Conservation (phyloP, 768 basidiomycete species). For the Cystofilobasidium macerans region DNA sequence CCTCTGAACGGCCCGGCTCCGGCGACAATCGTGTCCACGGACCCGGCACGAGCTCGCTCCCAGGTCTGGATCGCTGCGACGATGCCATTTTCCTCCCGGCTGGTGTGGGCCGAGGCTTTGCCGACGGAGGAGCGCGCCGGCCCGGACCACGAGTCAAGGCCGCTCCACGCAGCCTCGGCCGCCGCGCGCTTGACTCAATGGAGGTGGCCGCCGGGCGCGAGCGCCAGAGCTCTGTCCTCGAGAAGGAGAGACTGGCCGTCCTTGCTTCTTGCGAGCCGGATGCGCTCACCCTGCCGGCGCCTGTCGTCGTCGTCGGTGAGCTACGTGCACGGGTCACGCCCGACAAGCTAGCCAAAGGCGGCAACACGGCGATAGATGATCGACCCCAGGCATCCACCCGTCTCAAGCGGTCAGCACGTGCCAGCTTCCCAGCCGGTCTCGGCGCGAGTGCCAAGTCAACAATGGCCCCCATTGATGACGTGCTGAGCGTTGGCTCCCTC, state of each 20-base stretch:
- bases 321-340: neutral
- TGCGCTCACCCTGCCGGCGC: too few relatives aligned
- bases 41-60: neutral
- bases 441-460: neutral
- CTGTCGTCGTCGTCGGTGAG: conserved; percentile 3
- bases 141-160: conserved; percentile 1
- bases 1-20: too few relatives aligned
- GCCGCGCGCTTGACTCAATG: conserved; percentile 18
- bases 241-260: conserved; percentile 1
- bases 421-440: neutral
- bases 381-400: too few relatives aligned
- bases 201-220: conserved; percentile 6
- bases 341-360: neutral
- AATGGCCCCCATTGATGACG: neutral
- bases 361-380: neutral
- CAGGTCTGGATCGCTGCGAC: neutral
- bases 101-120: conserved; percentile 10
- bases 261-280: neutral
- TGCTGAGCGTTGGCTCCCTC: conserved; percentile 7
- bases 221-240: conserved; percentile 5
- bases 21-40: neutral
- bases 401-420: too few relatives aligned
- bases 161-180: conserved; percentile 1
- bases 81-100: conserved; percentile 17
- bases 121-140: conserved; percentile 11